Evolutionary conservation across 345 rosid genomes (phyloP).

Genomic region (thale cress (Arabidopsis thaliana)): TAIR10.1 NC_003071.7:9719001-9719500

Average conservation of each 20-base stretch:
- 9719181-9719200: constrained; percentile 68
- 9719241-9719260: not conserved
- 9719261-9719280: not conserved
- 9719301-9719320: constrained; percentile 9
- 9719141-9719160: constrained; percentile 64
- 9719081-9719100: constrained; percentile 60
- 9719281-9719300: not conserved
- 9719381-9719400: constrained; percentile 74
- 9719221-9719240: constrained; percentile 48
- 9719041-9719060: not conserved
- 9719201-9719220: constrained; percentile 68
- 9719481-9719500: not conserved
- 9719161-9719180: constrained; percentile 56
- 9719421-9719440: constrained; percentile 76
- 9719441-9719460: constrained; percentile 65
- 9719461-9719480: constrained; percentile 53
- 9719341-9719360: constrained; percentile 80
- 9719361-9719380: constrained; percentile 58
- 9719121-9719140: constrained; percentile 84
- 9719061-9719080: not conserved
- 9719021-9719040: constrained; percentile 49
- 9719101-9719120: constrained; percentile 67
- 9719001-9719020: constrained; percentile 72
- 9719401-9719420: constrained; percentile 58
- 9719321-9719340: constrained; percentile 78